phyloP scores from a whole-genome alignment of 306 rosid species.

The Quercus alba region DNA sequence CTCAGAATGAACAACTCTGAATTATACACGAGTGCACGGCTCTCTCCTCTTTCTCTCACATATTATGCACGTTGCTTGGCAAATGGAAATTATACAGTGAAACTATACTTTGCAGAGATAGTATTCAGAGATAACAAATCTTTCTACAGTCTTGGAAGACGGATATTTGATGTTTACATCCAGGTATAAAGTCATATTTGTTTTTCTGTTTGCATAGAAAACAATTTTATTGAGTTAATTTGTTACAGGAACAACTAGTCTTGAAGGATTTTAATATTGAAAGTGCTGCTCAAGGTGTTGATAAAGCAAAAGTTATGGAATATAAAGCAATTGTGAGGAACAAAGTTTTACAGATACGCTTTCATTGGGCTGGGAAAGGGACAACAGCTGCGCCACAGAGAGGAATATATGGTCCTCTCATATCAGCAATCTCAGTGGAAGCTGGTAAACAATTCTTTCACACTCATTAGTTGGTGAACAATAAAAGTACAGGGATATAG shows the following conservation, averaged over 20 bases:
- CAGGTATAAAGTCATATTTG: conserved; percentile 37
- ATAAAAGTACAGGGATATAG: background rate
- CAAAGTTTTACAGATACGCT: conserved; percentile 40
- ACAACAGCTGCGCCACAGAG: conserved; percentile 40
- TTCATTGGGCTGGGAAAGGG: conserved; percentile 73
- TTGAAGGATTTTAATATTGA: conserved; percentile 50
- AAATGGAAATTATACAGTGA: conserved; percentile 60
- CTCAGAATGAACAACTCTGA: conserved; percentile 28
- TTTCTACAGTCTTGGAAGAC: conserved; percentile 51
- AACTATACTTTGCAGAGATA: conserved; percentile 58
- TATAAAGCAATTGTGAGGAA: conserved; percentile 33
- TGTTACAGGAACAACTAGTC: conserved; percentile 38
- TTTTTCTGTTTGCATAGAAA: background rate
- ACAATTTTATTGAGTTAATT: conserved; percentile 8
- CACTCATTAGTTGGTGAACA: background rate
- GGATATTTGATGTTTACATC: conserved; percentile 55
- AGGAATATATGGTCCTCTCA: conserved; percentile 65
- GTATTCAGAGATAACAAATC: conserved; percentile 41
- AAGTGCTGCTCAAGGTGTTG: conserved; percentile 32
- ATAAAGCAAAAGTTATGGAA: conserved; percentile 29
- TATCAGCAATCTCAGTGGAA: conserved; percentile 59
- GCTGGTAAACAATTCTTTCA: conserved; percentile 35
- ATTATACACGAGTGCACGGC: conserved; percentile 46
- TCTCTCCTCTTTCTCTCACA: conserved; percentile 48
- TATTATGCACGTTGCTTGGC: conserved; percentile 62